A percentile compares a stretch with the other conserved stretches of the same genome.
Evolutionary conservation across 352 stramenopile genomes (phyloP).

Genomic region (Pythium aphanidermatum): DNA sequence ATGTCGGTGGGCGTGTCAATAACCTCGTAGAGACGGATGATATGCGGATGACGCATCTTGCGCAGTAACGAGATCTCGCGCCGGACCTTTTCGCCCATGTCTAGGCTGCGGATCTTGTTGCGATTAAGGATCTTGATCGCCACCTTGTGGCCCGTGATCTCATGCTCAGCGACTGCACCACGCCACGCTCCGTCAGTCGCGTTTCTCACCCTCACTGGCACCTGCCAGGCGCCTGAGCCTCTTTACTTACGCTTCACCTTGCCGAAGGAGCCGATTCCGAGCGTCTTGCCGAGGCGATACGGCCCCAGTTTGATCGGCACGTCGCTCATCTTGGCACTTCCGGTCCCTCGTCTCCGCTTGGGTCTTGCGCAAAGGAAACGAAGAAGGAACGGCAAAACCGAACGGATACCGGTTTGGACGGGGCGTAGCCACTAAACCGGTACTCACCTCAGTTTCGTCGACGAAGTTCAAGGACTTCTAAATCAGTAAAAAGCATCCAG

Average conservation of each 20-base stretch:
- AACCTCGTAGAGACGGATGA: conserved; percentile 99
- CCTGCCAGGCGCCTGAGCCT: neutral
- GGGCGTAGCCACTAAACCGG: too few species aligned
- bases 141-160: conserved; percentile 98
- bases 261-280: conserved; percentile 99
- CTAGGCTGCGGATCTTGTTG: conserved; percentile 97
- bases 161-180: conserved; percentile 93
- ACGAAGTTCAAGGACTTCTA: too few species aligned
- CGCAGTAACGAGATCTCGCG: conserved; percentile 99
- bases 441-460: too few species aligned
- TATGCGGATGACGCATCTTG: conserved; percentile 98
- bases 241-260: conserved; percentile 94
- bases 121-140: conserved; percentile 99
- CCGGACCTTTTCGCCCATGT: conserved; percentile 99
- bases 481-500: too few species aligned
- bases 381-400: conserved; percentile 8
- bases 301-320: conserved; percentile 94
- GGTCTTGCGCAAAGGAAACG: conserved; percentile 10
- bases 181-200: neutral
- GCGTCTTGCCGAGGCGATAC: conserved; percentile 98
- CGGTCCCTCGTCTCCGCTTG: neutral
- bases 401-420: conserved; percentile 8
- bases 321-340: conserved; percentile 52
- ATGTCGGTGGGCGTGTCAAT: conserved; percentile 99
- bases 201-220: neutral